Base-by-base conservation (phyloP, 257 asterid genomes). In the Solanum medicagineum region DNA sequence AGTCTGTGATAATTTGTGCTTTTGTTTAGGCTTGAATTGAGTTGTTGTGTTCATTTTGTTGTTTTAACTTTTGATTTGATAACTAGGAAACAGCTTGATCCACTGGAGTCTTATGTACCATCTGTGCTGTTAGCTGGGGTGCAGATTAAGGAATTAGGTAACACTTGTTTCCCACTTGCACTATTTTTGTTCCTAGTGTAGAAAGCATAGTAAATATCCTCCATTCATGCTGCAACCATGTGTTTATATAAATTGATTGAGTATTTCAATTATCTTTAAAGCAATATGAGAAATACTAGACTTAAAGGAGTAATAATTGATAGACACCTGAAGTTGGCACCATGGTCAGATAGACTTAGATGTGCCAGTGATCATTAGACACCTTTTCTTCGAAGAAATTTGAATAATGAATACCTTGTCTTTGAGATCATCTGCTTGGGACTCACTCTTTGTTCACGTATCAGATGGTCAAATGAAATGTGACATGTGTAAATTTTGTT, bases 101-200 rank as follows among this genome's bases (percentile, higher is more conserved):
- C 99, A 1, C 90, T 96, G 7, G 99, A 94, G 87, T 86, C 98
- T 81, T 96, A 96, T 86, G 84, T 96, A 88, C 99, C 99, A 16
- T 97, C 98, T 86, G 95, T 96, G 87, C 87, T 95, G 84, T 84
- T 96, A 90, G 92, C 98, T 12, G 97, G 88, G 93, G 44, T 94
- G 91, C 98, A 96, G 91, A 96, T 96, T 84, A 91, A 90, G 89
- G 98, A 96, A 88, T 84, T 96, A 89, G 99, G 99, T 96, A 89
- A 89, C 69, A 17, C 83, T 45, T 4, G 63, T 84, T 80, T 49
- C 54, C 68, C 17, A 60, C 47, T 45, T 51, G 65, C 54, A 59
- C 54, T 40, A 51, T 51, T 66, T 83, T 62, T 81, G 47, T 77
- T 77, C 63, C 45, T 51, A 77, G 9, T 8, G 19, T 75, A 59